phyloP scores from a whole-genome alignment of 1,139 yeast species.

The Pichia sp. region DNA sequence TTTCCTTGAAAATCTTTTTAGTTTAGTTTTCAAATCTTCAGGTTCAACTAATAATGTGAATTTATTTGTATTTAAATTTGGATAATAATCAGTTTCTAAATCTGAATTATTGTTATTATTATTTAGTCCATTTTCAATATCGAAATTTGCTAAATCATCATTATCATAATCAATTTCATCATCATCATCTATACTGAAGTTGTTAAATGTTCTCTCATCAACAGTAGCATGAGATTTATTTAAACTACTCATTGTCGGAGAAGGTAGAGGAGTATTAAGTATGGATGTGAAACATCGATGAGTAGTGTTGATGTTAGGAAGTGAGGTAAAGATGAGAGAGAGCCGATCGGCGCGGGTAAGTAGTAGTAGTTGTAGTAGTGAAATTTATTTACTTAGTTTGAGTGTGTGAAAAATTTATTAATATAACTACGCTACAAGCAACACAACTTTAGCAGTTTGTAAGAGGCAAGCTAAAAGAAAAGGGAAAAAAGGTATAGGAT shows the following conservation, averaged over 20 bases:
- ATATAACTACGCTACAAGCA: too few relatives aligned
- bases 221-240: neutral
- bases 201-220: neutral
- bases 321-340: too few relatives aligned
- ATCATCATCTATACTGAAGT: conserved; percentile 1
- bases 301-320: too few relatives aligned
- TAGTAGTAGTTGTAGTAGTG: too few relatives aligned
- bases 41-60: conserved; percentile 10
- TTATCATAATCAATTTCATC: conserved; percentile 5
- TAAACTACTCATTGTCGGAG: neutral
- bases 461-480: too few relatives aligned
- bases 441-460: too few relatives aligned
- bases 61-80: conserved; percentile 7
- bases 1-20: conserved; percentile 1
- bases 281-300: neutral
- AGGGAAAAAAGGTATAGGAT: too few relatives aligned
- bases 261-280: neutral
- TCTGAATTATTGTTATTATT: conserved; percentile 4
- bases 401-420: too few relatives aligned
- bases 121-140: neutral
- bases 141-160: conserved; percentile 6
- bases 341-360: too few relatives aligned
- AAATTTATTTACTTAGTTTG: too few relatives aligned
- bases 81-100: conserved; percentile 14
- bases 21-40: conserved; percentile 5